A percentile compares a stretch with the other conserved stretches of the same genome.
Conservation (phyloP, 1,284 basidiomycete genomes). For the Rhodotorula sp. region DNA sequence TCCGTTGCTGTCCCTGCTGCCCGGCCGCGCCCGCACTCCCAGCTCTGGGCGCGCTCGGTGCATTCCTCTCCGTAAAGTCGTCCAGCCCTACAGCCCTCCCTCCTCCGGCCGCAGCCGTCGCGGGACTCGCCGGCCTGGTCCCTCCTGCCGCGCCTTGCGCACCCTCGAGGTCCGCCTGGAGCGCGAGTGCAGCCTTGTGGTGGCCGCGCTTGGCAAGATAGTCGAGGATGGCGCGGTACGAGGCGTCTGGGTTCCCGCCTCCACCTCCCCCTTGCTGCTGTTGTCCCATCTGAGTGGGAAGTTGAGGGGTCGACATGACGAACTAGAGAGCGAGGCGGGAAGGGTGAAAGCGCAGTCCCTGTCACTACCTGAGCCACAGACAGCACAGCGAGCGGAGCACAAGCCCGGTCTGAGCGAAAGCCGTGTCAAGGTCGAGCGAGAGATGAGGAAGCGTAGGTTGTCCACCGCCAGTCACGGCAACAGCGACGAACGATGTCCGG, state of each 20-base stretch:
- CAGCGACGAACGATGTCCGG: constrained; percentile 11
- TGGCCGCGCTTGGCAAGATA: constrained; percentile 82
- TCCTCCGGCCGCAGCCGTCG: constrained; percentile 51
- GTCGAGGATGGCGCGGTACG: constrained; percentile 59
- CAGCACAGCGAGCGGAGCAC: neutral
- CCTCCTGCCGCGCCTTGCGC: constrained; percentile 35
- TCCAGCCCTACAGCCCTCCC: constrained; percentile 59
- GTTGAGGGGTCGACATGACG: constrained; percentile 18
- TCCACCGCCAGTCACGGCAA: neutral
- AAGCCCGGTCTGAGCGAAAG: no score
- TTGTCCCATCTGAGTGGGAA: neutral
- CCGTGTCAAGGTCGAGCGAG: neutral
- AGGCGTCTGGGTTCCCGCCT: constrained; percentile 20
- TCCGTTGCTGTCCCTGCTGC: neutral
- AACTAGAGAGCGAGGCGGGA: neutral
- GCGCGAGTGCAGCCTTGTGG: constrained; percentile 68
- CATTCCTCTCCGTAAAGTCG: constrained; percentile 44
- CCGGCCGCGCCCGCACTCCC: neutral
- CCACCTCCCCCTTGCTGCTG: neutral
- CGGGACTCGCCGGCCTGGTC: constrained; percentile 32
- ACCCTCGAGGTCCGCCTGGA: constrained; percentile 64
- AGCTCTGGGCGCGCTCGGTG: constrained; percentile 20
- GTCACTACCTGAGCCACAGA: neutral
- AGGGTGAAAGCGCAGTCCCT: neutral
- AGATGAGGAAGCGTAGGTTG: neutral